Base-by-base conservation (phyloP, 768 basidiomycete species). In the Amanita fuliginea region DNA sequence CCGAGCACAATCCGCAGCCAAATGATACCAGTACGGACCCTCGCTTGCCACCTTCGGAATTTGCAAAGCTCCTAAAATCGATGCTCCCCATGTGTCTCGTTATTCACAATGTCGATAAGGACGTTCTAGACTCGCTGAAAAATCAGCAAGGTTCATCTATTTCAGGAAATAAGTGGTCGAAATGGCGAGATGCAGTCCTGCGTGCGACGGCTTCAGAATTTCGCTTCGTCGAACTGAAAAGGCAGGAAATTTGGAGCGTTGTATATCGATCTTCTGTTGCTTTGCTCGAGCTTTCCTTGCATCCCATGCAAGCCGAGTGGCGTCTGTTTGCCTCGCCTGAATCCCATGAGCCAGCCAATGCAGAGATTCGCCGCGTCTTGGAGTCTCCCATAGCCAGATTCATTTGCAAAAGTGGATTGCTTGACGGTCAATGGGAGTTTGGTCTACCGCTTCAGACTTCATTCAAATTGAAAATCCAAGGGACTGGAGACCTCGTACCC, bases 161-260 rank as follows among this genome's bases (percentile, higher is more conserved):
- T 39, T 63, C 78, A 0, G 67, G 73, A 16, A 72, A 69, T 9
- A 74, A 75, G 19, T 93, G 89, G 90, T 58, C 59, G 8, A 63
- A 67, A 24, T 95, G 92, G 91, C 69, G 68, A 41, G 67, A 68
- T 14, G 84, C 88, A 6, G 82, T 86, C 6, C 52, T 81, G 14
- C 73, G 75, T 13, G 83, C 80, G 5, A 67, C 72, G 0, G 51
- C 60, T n/a, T 70, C 71, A 14, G 83, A 89, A 55, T 74, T 95
- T 43, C 81, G 84, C 35, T 97, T 94, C 61, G 78, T 83, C 13
- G 84, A 87, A 55, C 73, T 87, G 35, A 91, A 87, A 63, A 83
- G 94, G 26, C 91, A 94, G 62, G 83, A 87, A 53, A 78, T 83
- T 28, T 97, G 94, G 94, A 79, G 77, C 19, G 88, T 77, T 1